Conservation (phyloP, 352 stramenopile genomes). For the Globisporangium solare region DNA sequence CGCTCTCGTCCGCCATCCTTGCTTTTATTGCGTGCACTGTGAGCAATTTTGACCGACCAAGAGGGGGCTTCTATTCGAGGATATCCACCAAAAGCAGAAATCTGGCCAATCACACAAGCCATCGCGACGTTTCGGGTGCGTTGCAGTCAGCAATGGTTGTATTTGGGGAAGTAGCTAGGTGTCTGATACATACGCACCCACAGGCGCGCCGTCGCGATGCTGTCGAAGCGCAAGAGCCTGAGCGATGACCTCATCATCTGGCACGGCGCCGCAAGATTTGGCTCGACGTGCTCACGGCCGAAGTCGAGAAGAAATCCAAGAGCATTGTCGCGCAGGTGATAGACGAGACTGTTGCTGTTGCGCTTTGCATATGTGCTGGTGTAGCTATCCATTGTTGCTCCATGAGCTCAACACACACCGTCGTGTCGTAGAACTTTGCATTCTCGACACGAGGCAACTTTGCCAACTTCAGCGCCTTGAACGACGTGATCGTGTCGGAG, state of each 20-base stretch:
- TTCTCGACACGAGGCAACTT: slow-evolving; percentile 26
- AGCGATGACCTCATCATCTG: slow-evolving; percentile 52
- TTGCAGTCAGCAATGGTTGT: too few species aligned
- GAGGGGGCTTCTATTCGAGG: too few species aligned
- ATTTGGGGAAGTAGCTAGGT: neutral
- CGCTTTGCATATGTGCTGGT: too few species aligned
- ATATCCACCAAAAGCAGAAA: too few species aligned
- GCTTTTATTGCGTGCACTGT: neutral
- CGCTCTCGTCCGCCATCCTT: neutral
- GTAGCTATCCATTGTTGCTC: neutral
- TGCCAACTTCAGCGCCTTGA: slow-evolving; percentile 7
- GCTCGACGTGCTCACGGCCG: slow-evolving; percentile 43
- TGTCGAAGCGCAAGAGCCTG: slow-evolving; percentile 45
- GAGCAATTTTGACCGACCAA: too few species aligned
- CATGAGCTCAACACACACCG: neutral
- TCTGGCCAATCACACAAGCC: too few species aligned
- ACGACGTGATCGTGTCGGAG: slow-evolving; percentile 7
- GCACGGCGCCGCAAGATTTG: slow-evolving; percentile 43
- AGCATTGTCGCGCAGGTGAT: slow-evolving; percentile 35
- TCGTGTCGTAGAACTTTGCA: slow-evolving; percentile 24
- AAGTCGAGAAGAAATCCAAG: slow-evolving; percentile 44
- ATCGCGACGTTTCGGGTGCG: too few species aligned
- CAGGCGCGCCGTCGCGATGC: slow-evolving; percentile 12
- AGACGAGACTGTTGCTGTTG: neutral
- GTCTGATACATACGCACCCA: neutral